Base-by-base conservation (phyloP, 371 early-diverging fungal species). In the Mucor circinelloides region DNA sequence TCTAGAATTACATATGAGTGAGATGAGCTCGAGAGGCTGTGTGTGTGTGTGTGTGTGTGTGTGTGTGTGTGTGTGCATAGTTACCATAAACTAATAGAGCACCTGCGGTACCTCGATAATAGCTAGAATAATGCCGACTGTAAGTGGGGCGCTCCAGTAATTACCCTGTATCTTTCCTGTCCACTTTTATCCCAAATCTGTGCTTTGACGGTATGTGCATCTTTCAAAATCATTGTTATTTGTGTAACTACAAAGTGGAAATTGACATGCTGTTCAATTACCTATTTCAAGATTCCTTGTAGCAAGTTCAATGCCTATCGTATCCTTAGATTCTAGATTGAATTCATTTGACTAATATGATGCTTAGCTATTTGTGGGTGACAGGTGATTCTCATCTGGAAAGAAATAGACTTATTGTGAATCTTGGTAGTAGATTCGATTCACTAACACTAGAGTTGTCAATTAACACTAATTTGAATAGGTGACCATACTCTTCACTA, bases 391-490 rank as follows among this genome's bases (percentile, higher is more conserved):
- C 15, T 40, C n/a, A n/a, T n/a, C n/a, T n/a, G n/a, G n/a, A n/a
- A n/a, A n/a, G n/a, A n/a, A n/a, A n/a, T n/a, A 13, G 3, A 67
- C 68, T 46, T 79, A 70, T 73, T 21, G 99, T 98, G 78, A 99
- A 98, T 69, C 98, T 91, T 66, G 95, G 91, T 61, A 99, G 90
- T 28, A 99, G 91, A 82, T 99, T 99, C 72, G 99, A 98, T 83
- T 99, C 99, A 67, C 99, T 99, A 71, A 99, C 99, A 32, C 99
- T 98, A 17, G 99, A 97, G 80, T 99, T 99, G 48, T 99, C 99
- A 84, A 99, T 99, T 58, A 99, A 88, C 12, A 99, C 99, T 82
- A 99, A 54, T 31, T 70, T 70, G n/a, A 70, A 67, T 63, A 73
- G 63, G 28, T 63, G 56, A 61, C 66, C 66, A 62, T 70, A 70